Evolutionary conservation across 179 eudicot species (phyloP), one percentile per base, ranked within the genome.

Genomic region (Carnegiea gigantea): DNA sequence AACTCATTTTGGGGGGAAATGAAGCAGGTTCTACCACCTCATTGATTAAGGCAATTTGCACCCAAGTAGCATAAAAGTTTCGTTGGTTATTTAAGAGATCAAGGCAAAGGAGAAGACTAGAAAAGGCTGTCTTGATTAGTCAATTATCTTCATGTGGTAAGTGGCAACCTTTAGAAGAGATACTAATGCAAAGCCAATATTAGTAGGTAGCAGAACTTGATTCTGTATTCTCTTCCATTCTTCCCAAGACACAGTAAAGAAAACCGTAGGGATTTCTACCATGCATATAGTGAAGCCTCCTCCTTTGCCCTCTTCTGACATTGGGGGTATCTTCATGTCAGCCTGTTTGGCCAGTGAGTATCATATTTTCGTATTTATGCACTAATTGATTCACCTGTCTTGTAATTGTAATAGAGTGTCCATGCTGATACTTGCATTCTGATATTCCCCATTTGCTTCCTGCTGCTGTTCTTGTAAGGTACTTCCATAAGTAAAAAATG

Each of bases 341-440:
- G n/a, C 80, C 74, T 65, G 74, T 78, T 67, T 78, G 80, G 80
- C 80, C 75, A 12, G 80, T 78, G 62, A 78, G 80, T 67, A 28
- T 64, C 79, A 38, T 6, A 10, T n/a, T 24, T 78, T 24, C 38
- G 7, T 38, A 4, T 3, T 4, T 36, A 21, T n/a, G 18, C 18
- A 3, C 62, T 11, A 54, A 18, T 54, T 15, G 62, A 54, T 2
- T 62, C 6, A 62, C 68, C 68, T 62, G 0, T 6, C 28, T 1
- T n/a, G 68, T 62, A 24, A 23, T 62, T 62, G 21, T 54, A 20
- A 48, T 48, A 9, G 51, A 48, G 15, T 57, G 7, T 3, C 3
- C 0, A 60, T 20, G 26, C 15, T 62, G 2, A 62, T 23, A 23
- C 30, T 5, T 23, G 30, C 14, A 23, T n/a, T 62, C 10, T 62